phyloP scores from a whole-genome alignment of 805 yeast species.

The Kodamaea sagamina region DNA sequence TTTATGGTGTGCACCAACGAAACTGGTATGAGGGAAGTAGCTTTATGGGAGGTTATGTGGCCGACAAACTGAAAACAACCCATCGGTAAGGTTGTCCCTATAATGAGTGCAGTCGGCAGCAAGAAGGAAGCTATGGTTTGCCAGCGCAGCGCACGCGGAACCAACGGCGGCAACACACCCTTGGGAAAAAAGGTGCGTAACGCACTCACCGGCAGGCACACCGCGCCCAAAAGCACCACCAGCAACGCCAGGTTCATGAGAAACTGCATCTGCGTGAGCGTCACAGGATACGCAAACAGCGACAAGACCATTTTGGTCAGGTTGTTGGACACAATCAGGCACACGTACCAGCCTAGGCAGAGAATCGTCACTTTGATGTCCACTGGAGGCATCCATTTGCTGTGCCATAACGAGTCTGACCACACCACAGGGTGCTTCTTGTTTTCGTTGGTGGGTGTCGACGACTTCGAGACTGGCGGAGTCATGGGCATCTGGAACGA shows the following conservation, averaged over 20 bases:
- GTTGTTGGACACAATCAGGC: conserved; percentile 79
- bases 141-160: conserved; percentile 19
- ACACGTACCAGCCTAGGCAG: conserved; percentile 78
- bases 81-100: conserved; percentile 84
- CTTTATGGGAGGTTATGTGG: conserved; percentile 86
- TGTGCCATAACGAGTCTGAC: background rate
- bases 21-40: conserved; percentile 92
- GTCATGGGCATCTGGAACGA: conserved; percentile 30
- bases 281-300: conserved; percentile 76
- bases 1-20: conserved; percentile 92
- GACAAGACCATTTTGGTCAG: conserved; percentile 75
- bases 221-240: conserved; percentile 39
- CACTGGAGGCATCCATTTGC: conserved; percentile 25
- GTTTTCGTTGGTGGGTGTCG: conserved; percentile 33
- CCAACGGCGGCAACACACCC: conserved; percentile 49
- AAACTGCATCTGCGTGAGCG: conserved; percentile 87
- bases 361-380: conserved; percentile 33
- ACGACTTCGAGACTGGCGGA: conserved; percentile 36
- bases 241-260: conserved; percentile 68
- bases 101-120: conserved; percentile 52
- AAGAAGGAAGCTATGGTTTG: conserved; percentile 39
- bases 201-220: conserved; percentile 28
- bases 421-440: conserved; percentile 3
- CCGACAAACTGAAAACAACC: conserved; percentile 92
- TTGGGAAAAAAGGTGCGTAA: conserved; percentile 38